Evolutionary conservation across 75 land plant species (phyloP).

Genomic region (Sequoiadendron giganteum): DNA sequence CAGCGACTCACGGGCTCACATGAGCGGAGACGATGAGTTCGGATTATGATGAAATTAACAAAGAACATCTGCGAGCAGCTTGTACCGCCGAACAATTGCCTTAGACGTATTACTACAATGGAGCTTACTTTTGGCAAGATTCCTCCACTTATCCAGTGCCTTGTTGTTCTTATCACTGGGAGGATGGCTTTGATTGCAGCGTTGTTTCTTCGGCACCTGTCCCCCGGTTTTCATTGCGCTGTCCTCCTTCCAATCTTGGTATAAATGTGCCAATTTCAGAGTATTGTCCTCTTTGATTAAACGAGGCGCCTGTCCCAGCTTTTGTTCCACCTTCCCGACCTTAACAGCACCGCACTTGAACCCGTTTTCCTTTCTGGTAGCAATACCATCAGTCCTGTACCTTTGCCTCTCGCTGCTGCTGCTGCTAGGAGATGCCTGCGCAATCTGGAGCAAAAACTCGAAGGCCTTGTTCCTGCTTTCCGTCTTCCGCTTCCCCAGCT

Average conservation of each 20-base stretch:
- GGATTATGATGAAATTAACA: neutral
- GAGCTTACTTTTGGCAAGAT: neutral
- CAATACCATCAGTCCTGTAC: neutral
- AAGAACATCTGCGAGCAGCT: conserved; percentile 23
- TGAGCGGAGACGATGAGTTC: too few species aligned
- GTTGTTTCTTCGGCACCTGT: conserved; percentile 5
- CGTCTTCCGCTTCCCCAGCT: conserved; percentile 4
- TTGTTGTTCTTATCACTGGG: neutral
- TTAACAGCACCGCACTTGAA: neutral
- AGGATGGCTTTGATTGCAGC: neutral
- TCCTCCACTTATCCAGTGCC: conserved; percentile 11
- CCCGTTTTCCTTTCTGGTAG: neutral
- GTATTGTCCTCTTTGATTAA: neutral
- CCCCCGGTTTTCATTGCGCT: neutral
- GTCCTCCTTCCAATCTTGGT: conserved; percentile 1
- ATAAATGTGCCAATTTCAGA: neutral
- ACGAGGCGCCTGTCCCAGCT: neutral
- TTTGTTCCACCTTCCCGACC: neutral
- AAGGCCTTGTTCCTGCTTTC: conserved; percentile 7
- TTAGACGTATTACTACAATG: conserved; percentile 10
- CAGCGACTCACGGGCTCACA: neutral
- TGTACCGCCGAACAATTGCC: conserved; percentile 18
- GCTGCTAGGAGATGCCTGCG: neutral
- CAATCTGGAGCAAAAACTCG: conserved; percentile 14
- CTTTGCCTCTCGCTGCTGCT: neutral